Conservation (phyloP, 192 early-diverging fungal genomes). For the Backusella westeae region DNA sequence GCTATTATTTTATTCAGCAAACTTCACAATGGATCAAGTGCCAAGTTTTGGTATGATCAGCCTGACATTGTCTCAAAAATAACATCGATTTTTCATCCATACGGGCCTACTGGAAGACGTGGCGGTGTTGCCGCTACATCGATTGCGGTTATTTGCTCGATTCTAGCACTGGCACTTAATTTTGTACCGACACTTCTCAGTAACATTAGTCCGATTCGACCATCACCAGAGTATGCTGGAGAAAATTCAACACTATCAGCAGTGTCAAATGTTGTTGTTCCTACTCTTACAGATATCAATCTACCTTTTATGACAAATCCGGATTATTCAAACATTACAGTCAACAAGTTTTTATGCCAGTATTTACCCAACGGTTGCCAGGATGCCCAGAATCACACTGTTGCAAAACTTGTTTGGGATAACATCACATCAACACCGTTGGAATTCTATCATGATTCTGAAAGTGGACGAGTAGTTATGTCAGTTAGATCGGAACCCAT, state of each 20-base stretch:
- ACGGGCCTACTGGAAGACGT: not conserved
- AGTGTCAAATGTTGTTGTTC: not conserved
- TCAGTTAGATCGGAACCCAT: not conserved
- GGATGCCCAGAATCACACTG: not conserved
- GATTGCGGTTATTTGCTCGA: not conserved
- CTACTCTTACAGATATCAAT: not conserved
- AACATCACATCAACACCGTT: not conserved
- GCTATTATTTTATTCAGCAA: not conserved
- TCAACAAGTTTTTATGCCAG: not conserved
- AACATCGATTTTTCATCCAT: not conserved
- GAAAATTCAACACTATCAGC: not conserved
- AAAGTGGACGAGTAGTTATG: not conserved
- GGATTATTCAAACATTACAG: not conserved
- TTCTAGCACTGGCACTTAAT: not conserved
- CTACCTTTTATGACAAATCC: not conserved
- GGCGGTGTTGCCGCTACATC: not conserved
- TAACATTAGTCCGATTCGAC: not conserved
- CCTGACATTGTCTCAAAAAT: not conserved
- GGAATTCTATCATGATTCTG: not conserved
- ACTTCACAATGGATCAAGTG: not conserved
- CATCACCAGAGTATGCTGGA: not conserved
- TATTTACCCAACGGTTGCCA: not conserved
- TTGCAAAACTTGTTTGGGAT: not conserved
- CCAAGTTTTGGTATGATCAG: slow-evolving; percentile 1
- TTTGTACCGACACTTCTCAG: not conserved